A percentile compares a stretch with the other conserved stretches of the same genome.
These are phyloP conservation scores for Diaporthe eres DNA, from an alignment of 2,329 filamentous ascomycete genomes.

Conservation along the genomic window DNA sequence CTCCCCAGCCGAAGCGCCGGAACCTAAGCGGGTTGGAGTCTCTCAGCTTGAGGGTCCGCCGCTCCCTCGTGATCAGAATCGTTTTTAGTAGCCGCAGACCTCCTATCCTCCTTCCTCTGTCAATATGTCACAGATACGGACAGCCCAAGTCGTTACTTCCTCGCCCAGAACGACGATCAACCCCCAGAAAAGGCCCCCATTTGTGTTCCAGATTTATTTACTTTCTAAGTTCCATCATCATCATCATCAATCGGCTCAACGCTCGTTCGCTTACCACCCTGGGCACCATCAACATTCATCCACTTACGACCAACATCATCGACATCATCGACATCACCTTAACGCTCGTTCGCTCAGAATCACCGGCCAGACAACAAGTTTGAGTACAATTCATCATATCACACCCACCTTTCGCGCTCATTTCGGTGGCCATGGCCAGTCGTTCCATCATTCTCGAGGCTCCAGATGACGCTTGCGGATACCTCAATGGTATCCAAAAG, in stretches of 20 bases:
- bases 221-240: not conserved
- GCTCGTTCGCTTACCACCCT: not conserved
- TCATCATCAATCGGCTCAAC: not conserved
- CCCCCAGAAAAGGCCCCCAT: too few species aligned
- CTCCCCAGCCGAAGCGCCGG: not conserved
- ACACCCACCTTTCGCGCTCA: not conserved
- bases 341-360: not conserved
- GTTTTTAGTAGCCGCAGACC: not conserved
- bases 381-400: not conserved
- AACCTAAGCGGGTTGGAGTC: too few species aligned
- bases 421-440: constrained; percentile 17
- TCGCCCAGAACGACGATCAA: not conserved
- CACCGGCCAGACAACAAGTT: not conserved
- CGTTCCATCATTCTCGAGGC: constrained; percentile 28
- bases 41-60: not conserved
- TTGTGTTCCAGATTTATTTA: not conserved
- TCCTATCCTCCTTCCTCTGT: not conserved
- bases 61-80: not conserved
- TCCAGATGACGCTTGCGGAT: constrained; percentile 31
- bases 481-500: constrained; percentile 12
- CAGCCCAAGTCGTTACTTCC: not conserved
- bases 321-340: not conserved
- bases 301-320: not conserved
- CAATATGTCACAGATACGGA: not conserved
- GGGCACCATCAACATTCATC: not conserved